Evolutionary conservation across 331 rosid genomes (phyloP).

Genomic region (Cydonia oblonga): DNA sequence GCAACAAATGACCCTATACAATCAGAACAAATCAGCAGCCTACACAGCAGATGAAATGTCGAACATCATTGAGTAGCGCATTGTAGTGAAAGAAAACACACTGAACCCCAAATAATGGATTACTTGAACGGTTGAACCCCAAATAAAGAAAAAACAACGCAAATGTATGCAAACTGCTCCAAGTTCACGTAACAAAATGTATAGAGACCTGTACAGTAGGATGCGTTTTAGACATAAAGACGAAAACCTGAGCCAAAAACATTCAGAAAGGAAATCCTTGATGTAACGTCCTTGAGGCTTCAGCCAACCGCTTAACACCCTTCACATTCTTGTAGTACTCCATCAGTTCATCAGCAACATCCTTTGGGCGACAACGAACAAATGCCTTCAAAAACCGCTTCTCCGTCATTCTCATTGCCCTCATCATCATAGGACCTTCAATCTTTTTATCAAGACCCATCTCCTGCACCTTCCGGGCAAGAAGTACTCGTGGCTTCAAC

Average conservation of each 20-base stretch:
- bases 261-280: constrained; percentile 43
- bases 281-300: constrained; percentile 30
- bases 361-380: constrained; percentile 33
- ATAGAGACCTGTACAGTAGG: no score
- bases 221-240: not conserved
- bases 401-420: constrained; percentile 62
- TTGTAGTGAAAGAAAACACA: no score
- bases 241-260: not conserved
- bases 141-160: no score
- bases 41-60: no score
- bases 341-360: constrained; percentile 48
- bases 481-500: constrained; percentile 54
- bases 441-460: constrained; percentile 29
- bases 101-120: no score
- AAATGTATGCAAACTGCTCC: no score
- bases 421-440: constrained; percentile 13
- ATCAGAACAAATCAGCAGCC: not conserved
- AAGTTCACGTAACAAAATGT: no score
- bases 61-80: no score
- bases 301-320: constrained; percentile 55
- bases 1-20: not conserved
- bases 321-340: constrained; percentile 46
- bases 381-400: constrained; percentile 43
- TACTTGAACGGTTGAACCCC: no score
- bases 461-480: constrained; percentile 41